Evolutionary conservation across 805 yeast genomes (phyloP).

Genomic region (Saccharomycopsis oosterbeekiorum): DNA sequence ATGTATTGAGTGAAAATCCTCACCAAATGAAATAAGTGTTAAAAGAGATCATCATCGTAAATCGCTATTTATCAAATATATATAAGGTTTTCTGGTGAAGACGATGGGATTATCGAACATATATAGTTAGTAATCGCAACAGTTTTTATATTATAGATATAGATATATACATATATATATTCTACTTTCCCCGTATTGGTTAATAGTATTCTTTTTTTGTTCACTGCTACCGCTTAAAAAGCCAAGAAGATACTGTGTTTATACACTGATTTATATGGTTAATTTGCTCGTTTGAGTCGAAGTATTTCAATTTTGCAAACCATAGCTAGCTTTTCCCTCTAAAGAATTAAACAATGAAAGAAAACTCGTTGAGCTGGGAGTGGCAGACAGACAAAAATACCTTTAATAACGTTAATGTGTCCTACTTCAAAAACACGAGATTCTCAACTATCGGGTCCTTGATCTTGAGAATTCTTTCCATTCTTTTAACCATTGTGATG

Average conservation of each 20-base stretch:
- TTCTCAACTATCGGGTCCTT: conserved; percentile 37
- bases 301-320: neutral
- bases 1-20: neutral
- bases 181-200: no score
- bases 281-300: neutral
- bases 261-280: neutral
- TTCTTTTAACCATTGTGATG: conserved; percentile 43
- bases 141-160: no score
- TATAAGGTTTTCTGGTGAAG: no score
- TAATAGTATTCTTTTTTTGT: no score
- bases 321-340: neutral
- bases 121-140: no score
- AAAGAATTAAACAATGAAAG: neutral
- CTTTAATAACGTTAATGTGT: conserved; percentile 40
- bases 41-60: no score
- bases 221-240: no score
- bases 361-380: conserved; percentile 24
- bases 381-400: conserved; percentile 30
- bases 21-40: neutral
- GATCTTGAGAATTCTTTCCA: conserved; percentile 28
- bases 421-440: conserved; percentile 36
- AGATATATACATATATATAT: no score
- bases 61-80: no score
- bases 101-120: no score
- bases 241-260: neutral